Percentiles rank a stretch among this genome's conserved stretches.
Evolutionary conservation across 345 rosid species (phyloP).

Genomic region (Corchorus capsularis): DNA sequence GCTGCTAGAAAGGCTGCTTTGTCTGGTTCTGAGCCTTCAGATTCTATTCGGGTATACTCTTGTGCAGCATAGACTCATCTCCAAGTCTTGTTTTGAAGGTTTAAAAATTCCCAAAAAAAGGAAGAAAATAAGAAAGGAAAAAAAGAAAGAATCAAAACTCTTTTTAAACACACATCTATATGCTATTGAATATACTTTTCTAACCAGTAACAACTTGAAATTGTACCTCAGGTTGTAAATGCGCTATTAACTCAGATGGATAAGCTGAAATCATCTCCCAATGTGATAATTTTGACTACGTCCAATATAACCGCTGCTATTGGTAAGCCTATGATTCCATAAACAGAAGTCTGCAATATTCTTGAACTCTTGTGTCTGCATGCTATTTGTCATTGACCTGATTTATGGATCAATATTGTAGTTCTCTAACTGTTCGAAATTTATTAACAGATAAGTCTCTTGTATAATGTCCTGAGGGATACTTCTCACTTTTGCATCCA

Average conservation of each 20-base stretch:
- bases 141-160: not conserved
- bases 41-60: slow-evolving; percentile 80
- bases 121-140: too few species aligned
- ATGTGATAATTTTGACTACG: slow-evolving; percentile 88
- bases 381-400: not conserved
- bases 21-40: slow-evolving; percentile 99
- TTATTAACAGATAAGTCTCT: not conserved
- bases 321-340: slow-evolving; percentile 52
- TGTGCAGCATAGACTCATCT: slow-evolving; percentile 1
- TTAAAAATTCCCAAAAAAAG: too few species aligned
- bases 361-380: not conserved
- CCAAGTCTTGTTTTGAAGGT: too few species aligned
- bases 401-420: not conserved
- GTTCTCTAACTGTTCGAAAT: not conserved
- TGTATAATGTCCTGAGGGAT: not conserved
- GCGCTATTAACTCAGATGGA: slow-evolving; percentile 98
- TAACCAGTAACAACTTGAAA: slow-evolving; percentile 22
- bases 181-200: not conserved
- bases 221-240: slow-evolving; percentile 77
- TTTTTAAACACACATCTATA: slow-evolving; percentile 5
- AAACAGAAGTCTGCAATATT: not conserved
- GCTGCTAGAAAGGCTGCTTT: slow-evolving; percentile 96
- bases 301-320: slow-evolving; percentile 98
- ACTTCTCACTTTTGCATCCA: slow-evolving; percentile 2
- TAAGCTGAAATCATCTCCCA: slow-evolving; percentile 87